Conservation (phyloP, 371 early-diverging fungal genomes). For the Massospora cicadina region DNA sequence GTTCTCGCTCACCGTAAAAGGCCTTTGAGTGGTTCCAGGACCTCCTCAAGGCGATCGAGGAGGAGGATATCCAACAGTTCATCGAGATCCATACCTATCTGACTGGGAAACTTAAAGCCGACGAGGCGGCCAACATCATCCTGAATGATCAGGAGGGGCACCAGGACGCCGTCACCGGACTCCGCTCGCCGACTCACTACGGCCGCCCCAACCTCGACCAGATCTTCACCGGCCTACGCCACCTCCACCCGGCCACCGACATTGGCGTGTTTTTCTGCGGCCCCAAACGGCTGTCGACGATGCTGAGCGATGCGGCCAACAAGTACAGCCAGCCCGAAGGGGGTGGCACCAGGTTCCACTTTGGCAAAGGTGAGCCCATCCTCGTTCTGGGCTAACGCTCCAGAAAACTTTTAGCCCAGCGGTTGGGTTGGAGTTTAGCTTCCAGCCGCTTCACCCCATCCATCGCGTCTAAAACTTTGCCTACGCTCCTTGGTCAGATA, state of each 20-base stretch:
- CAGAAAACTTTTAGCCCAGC: not conserved
- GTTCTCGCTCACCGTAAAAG: constrained; percentile 19
- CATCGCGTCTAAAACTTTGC: too few species aligned
- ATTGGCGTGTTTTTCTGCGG: constrained; percentile 46
- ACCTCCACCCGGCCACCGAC: constrained; percentile 26
- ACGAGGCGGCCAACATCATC: constrained; percentile 31
- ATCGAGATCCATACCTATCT: constrained; percentile 56
- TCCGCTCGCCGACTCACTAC: constrained; percentile 36
- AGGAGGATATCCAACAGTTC: constrained; percentile 35
- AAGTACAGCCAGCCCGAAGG: constrained; percentile 30
- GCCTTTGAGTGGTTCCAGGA: constrained; percentile 67
- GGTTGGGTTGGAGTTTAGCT: too few species aligned
- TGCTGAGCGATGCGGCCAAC: constrained; percentile 34
- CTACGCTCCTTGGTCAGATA: too few species aligned
- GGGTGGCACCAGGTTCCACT: constrained; percentile 16
- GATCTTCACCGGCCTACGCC: constrained; percentile 31
- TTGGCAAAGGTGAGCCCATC: constrained; percentile 15
- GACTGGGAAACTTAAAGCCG: constrained; percentile 35
- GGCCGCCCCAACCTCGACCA: constrained; percentile 40
- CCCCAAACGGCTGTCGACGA: constrained; percentile 28
- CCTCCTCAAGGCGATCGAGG: constrained; percentile 42
- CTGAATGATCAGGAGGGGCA: constrained; percentile 26
- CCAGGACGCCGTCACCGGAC: constrained; percentile 32
- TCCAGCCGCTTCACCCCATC: too few species aligned
- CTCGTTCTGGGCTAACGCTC: not conserved